These are phyloP conservation scores for Globisporangium emineosum DNA, from an alignment of 352 stramenopile species.

Conservation along the genomic window DNA sequence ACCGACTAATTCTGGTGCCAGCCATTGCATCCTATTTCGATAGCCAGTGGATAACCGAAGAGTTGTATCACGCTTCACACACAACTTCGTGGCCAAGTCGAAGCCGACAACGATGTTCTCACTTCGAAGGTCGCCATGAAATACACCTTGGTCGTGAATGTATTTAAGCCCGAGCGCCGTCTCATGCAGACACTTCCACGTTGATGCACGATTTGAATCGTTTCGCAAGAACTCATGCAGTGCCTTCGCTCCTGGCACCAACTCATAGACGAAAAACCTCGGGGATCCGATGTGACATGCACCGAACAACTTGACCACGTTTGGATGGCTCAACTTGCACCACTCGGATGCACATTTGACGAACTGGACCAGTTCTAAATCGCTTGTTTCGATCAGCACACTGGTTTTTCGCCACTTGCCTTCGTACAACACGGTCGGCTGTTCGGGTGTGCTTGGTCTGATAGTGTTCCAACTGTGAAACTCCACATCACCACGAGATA, in stretches of 20 bases:
- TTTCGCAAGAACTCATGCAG: neutral
- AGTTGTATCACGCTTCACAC: too few species aligned
- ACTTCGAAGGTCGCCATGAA: neutral
- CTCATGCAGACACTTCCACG: neutral
- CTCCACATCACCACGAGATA: neutral
- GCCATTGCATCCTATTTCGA: too few species aligned
- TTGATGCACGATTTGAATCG: too few species aligned
- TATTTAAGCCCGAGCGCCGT: neutral
- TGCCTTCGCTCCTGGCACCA: too few species aligned
- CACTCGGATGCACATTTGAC: neutral
- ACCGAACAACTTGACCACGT: conserved; percentile 7
- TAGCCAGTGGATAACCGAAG: too few species aligned
- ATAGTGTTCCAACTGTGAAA: conserved; percentile 5
- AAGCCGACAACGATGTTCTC: neutral
- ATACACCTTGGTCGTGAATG: neutral
- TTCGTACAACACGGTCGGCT: neutral
- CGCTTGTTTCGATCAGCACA: neutral
- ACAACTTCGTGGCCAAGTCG: neutral
- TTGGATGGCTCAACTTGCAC: conserved; percentile 10
- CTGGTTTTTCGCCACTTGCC: conserved; percentile 3
- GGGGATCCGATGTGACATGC: neutral
- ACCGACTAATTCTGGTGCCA: too few species aligned
- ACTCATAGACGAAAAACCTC: neutral
- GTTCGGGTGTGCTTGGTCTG: neutral
- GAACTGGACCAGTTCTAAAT: neutral